Conservation (phyloP, 225 moss, liverwort and hornwort genomes). For the Marchantia paleacea region DNA sequence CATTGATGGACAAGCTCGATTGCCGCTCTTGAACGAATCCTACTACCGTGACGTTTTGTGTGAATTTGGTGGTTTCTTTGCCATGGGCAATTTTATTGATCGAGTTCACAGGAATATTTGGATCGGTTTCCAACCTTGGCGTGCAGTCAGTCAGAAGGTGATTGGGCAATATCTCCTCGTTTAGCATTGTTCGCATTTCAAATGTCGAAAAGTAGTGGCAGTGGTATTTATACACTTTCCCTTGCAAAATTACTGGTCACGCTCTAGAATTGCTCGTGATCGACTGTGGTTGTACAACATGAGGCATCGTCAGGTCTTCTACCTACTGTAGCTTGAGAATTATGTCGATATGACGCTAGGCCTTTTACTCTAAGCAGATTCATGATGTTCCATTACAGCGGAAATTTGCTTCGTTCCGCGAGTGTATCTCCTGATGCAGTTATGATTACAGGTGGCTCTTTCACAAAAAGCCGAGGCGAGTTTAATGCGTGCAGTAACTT, state of each 20-base stretch:
- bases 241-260: neutral
- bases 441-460: slow-evolving; percentile 60
- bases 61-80: slow-evolving; percentile 76
- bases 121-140: slow-evolving; percentile 99
- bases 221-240: neutral
- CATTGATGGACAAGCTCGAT: slow-evolving; percentile 73
- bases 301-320: neutral
- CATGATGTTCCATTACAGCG: too few relatives aligned
- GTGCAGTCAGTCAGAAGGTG: slow-evolving; percentile 66
- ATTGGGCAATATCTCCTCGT: neutral
- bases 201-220: neutral
- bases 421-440: neutral
- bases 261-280: neutral
- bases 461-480: slow-evolving; percentile 56
- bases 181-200: neutral
- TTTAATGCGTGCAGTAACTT: slow-evolving; percentile 50
- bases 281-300: neutral
- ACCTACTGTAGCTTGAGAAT: neutral
- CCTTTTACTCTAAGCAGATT: too few relatives aligned
- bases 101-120: slow-evolving; percentile 79
- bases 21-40: slow-evolving; percentile 70
- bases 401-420: neutral
- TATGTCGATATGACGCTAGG: too few relatives aligned
- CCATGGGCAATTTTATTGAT: slow-evolving; percentile 79
- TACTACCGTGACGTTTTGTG: slow-evolving; percentile 78